Conservation (phyloP, 2,329 filamentous ascomycete species). For the Ophiostoma australiae region DNA sequence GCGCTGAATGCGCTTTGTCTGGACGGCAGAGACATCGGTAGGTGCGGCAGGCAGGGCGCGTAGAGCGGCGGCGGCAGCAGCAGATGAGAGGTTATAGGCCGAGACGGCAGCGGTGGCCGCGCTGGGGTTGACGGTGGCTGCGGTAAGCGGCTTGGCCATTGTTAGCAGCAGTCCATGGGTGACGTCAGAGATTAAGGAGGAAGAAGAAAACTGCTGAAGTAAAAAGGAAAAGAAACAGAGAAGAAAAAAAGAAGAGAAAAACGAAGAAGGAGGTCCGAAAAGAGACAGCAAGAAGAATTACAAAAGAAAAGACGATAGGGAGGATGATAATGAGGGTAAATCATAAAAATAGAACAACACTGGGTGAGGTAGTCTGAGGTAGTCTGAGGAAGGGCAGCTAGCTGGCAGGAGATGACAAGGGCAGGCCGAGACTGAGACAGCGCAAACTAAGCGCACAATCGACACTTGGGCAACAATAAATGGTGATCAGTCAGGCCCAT, state of each 20-base stretch:
- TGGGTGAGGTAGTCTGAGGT: background rate
- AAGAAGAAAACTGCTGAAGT: background rate
- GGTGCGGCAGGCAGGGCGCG: constrained; percentile 72
- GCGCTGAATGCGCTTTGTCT: constrained; percentile 79
- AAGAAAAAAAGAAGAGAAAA: background rate
- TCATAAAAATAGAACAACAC: background rate
- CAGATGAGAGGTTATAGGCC: constrained; percentile 79
- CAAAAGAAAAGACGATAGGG: background rate
- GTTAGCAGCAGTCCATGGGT: constrained; percentile 24
- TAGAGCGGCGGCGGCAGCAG: constrained; percentile 81
- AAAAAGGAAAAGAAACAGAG: background rate
- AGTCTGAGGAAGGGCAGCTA: background rate
- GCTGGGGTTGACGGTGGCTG: constrained; percentile 61
- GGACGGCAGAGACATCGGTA: constrained; percentile 72
- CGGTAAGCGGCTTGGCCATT: constrained; percentile 53
- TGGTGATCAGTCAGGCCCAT: constrained; percentile 13
- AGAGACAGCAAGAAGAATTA: background rate
- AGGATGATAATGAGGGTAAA: constrained; percentile 1
- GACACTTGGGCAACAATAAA: constrained; percentile 9
- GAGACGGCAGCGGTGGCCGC: constrained; percentile 76
- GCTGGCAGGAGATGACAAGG: background rate
- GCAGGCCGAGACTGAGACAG: background rate
- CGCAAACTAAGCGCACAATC: background rate
- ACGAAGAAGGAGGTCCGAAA: background rate
- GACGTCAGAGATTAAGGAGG: constrained; percentile 9